A percentile compares a stretch with the other conserved stretches of the same genome.
These are phyloP conservation scores for Aspergillus leporis DNA, from an alignment of 495 filamentous ascomycete genomes.

Conservation along the genomic window DNA sequence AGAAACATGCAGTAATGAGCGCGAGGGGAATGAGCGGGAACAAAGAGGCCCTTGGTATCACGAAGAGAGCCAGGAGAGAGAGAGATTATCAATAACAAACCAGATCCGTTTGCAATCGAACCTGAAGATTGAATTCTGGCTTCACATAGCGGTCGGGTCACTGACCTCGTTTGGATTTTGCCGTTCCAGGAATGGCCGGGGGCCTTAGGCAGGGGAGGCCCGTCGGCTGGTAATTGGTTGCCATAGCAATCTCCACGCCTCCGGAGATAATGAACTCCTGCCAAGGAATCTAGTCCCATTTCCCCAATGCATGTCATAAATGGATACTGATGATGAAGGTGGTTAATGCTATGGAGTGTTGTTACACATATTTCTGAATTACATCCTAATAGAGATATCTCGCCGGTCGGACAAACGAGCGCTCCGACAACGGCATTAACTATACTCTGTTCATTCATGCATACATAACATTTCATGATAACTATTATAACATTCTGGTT, in stretches of 20 bases:
- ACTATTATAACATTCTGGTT: not conserved
- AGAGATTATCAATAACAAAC: not conserved
- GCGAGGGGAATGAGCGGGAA: constrained; percentile 4
- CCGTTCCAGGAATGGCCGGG: constrained; percentile 19
- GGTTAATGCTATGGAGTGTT: not conserved
- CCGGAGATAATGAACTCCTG: not conserved
- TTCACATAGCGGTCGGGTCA: not conserved
- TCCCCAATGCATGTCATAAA: not conserved
- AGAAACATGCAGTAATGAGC: constrained; percentile 24
- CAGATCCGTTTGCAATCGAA: not conserved
- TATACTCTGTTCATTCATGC: not conserved
- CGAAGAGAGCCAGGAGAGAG: not conserved
- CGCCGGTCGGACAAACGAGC: not conserved
- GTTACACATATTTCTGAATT: not conserved
- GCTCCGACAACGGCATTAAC: not conserved
- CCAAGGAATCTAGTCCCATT: not conserved
- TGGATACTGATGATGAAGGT: not conserved
- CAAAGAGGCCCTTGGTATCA: constrained; percentile 5
- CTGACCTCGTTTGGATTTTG: constrained; percentile 23
- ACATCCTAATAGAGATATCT: not conserved
- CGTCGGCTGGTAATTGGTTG: constrained; percentile 19
- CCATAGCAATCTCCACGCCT: constrained; percentile 27
- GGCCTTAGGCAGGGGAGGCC: constrained; percentile 22
- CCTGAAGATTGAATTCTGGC: not conserved
- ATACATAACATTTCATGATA: not conserved